A percentile compares a stretch with the other conserved stretches of the same genome.
phyloP scores from a whole-genome alignment of 1,284 basidiomycete genomes.

The Moesziomyces globuligerus region DNA sequence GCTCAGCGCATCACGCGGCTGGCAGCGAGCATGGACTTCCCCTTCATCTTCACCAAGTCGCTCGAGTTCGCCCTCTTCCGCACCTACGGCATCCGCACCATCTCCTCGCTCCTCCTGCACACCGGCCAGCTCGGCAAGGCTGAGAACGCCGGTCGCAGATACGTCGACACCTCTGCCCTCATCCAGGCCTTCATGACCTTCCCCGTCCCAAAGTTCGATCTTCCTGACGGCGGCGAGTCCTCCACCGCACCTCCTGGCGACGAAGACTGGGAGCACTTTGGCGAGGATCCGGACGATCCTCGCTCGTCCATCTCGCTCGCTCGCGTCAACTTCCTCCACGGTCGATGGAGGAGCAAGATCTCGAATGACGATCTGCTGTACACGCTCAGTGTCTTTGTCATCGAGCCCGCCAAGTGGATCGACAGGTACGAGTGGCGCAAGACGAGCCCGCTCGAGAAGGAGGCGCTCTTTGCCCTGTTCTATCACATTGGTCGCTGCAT shows the following conservation, averaged over 20 bases:
- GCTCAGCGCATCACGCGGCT: slow-evolving; percentile 42
- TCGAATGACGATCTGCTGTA: slow-evolving; percentile 51
- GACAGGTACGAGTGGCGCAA: slow-evolving; percentile 35
- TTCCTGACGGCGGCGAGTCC: slow-evolving; percentile 64
- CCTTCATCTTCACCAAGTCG: slow-evolving; percentile 28
- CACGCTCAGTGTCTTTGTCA: slow-evolving; percentile 43
- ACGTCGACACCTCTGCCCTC: slow-evolving; percentile 40
- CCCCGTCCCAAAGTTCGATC: slow-evolving; percentile 78
- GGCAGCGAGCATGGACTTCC: slow-evolving; percentile 14
- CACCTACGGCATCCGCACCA: slow-evolving; percentile 47
- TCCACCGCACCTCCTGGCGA: background rate
- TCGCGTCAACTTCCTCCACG: slow-evolving; percentile 45
- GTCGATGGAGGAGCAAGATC: slow-evolving; percentile 38
- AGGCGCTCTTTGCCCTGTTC: slow-evolving; percentile 43
- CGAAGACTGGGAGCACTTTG: slow-evolving; percentile 23
- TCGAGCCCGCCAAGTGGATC: slow-evolving; percentile 43
- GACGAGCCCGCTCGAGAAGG: slow-evolving; percentile 31
- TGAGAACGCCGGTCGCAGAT: slow-evolving; percentile 35
- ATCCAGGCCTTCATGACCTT: slow-evolving; percentile 68
- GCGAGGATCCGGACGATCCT: slow-evolving; percentile 39
- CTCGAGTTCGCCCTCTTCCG: slow-evolving; percentile 46
- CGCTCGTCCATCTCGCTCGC: slow-evolving; percentile 41
- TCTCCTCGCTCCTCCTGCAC: slow-evolving; percentile 38
- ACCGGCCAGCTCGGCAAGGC: slow-evolving; percentile 41
- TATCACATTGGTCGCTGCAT: slow-evolving; percentile 46